Evolutionary conservation across 305 asterid genomes (phyloP).

Genomic region (Fraxinus platypoda): DNA sequence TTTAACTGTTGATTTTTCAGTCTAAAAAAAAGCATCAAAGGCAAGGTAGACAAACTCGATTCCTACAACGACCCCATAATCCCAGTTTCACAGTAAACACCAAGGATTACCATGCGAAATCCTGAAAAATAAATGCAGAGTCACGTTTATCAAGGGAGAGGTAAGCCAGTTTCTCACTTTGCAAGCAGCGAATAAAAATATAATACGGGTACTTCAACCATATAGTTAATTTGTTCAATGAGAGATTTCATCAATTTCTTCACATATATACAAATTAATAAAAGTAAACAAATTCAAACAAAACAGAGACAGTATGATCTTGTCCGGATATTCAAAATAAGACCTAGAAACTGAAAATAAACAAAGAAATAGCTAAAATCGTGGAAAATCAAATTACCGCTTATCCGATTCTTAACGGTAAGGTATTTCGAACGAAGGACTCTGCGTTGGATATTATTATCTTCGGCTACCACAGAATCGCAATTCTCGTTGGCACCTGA

Average conservation of each 20-base stretch:
- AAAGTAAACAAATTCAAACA: not conserved
- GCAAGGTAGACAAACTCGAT: not conserved
- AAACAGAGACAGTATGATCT: not conserved
- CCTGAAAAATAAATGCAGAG: not conserved
- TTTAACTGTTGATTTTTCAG: not conserved
- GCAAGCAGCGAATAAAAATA: not conserved
- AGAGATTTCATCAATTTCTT: not conserved
- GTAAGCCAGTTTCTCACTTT: not conserved
- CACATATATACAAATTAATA: not conserved
- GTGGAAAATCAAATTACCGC: conserved; percentile 31
- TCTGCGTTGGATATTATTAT: conserved; percentile 32
- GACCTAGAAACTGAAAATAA: not conserved
- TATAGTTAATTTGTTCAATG: not conserved
- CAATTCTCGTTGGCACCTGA: conserved; percentile 6
- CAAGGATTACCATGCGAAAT: not conserved
- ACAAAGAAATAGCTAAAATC: not conserved
- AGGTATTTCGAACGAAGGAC: conserved; percentile 53
- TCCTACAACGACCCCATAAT: not conserved
- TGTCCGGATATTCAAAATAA: not conserved
- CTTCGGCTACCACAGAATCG: conserved; percentile 19
- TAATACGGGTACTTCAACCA: not conserved
- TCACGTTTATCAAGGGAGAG: not conserved
- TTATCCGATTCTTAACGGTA: conserved; percentile 41
- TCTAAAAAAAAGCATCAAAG: not conserved
- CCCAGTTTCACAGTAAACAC: not conserved